phyloP scores from a whole-genome alignment of 2,329 filamentous ascomycete genomes.

The Biscogniauxia marginata region DNA sequence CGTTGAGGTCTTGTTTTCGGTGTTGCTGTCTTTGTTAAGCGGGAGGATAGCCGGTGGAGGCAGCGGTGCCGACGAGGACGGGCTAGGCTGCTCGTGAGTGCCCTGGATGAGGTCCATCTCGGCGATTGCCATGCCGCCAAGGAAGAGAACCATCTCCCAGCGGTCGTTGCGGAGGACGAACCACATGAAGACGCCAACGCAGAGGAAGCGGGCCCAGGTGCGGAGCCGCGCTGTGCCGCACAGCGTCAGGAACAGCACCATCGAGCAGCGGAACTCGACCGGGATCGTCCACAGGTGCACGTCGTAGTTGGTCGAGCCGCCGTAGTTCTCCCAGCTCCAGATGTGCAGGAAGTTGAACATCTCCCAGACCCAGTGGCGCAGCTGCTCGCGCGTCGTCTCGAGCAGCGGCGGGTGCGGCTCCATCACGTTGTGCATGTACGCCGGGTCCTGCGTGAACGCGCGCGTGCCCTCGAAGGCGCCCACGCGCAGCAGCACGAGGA shows the following conservation, averaged over 20 bases:
- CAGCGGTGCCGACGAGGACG: not conserved
- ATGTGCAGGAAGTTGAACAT: constrained; percentile 52
- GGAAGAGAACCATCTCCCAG: constrained; percentile 57
- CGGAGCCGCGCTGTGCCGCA: constrained; percentile 49
- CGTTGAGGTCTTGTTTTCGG: not conserved
- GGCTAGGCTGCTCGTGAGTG: constrained; percentile 37
- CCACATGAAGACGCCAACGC: constrained; percentile 40
- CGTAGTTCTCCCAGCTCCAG: constrained; percentile 49
- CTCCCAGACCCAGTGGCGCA: constrained; percentile 45
- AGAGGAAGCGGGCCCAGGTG: constrained; percentile 41
- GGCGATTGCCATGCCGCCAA: constrained; percentile 53
- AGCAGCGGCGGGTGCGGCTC: constrained; percentile 46
- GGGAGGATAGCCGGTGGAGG: constrained; percentile 21
- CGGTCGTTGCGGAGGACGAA: constrained; percentile 47
- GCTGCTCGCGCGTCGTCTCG: constrained; percentile 38
- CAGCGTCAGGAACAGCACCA: constrained; percentile 55
- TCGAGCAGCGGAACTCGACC: constrained; percentile 57
- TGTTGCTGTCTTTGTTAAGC: not conserved
- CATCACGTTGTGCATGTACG: constrained; percentile 47
- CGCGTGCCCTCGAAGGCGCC: constrained; percentile 50
- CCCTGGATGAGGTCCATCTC: constrained; percentile 52
- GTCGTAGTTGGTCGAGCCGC: constrained; percentile 52
- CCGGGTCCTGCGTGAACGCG: constrained; percentile 42
- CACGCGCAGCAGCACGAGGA: constrained; percentile 43
- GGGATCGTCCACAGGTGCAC: constrained; percentile 64